Percentiles rank a stretch among this genome's conserved stretches.
Evolutionary conservation across 2,329 filamentous ascomycete genomes (phyloP).

Genomic region (Talaromyces sp.): DNA sequence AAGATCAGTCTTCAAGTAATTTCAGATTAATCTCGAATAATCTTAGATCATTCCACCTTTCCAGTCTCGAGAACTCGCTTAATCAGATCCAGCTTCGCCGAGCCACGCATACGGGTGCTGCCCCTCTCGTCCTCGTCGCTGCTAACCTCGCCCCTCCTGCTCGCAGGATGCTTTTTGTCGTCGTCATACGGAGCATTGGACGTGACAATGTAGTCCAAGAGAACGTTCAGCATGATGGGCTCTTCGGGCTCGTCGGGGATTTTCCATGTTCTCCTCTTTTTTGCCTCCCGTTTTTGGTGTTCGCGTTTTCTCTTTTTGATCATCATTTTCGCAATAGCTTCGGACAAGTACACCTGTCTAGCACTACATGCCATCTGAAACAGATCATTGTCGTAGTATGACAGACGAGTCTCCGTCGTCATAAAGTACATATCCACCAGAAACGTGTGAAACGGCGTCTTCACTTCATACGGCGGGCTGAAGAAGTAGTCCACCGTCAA

Average conservation of each 20-base stretch:
- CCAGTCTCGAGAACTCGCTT: not conserved
- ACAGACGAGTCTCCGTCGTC: not conserved
- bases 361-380: not conserved
- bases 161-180: not conserved
- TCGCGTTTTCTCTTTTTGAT: not conserved
- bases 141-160: not conserved
- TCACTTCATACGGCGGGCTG: not conserved
- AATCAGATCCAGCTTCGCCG: not conserved
- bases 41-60: not conserved
- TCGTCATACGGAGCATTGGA: not conserved
- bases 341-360: not conserved
- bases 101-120: not conserved
- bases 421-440: not conserved
- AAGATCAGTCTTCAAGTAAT: not conserved
- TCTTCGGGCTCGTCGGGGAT: not conserved
- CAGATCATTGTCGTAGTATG: not conserved
- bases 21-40: too few relatives aligned
- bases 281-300: not conserved
- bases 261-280: not conserved
- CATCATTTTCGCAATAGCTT: not conserved
- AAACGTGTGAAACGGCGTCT: not conserved
- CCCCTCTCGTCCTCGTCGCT: not conserved
- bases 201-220: not conserved
- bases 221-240: not conserved
- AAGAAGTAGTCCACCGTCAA: not conserved